These are phyloP conservation scores for Cryptomeria japonica DNA, from an alignment of 75 land plant genomes.

Conservation along the genomic window DNA sequence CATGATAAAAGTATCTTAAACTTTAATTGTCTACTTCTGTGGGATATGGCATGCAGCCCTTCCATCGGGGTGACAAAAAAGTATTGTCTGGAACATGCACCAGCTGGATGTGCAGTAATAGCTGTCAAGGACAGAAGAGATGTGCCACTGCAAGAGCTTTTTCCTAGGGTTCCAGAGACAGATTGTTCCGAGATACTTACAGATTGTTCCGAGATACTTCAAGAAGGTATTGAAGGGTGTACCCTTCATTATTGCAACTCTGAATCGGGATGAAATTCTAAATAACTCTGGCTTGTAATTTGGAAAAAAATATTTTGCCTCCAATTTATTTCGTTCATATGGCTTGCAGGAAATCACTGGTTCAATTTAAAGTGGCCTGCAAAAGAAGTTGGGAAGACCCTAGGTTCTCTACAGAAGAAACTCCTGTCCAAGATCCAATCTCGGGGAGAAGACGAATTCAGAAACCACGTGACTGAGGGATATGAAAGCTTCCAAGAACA, in stretches of 20 bases:
- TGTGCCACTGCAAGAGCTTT: neutral
- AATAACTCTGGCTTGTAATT: neutral
- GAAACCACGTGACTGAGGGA: neutral
- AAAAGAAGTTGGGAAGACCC: neutral
- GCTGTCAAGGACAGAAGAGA: constrained; percentile 1
- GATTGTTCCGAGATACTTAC: neutral
- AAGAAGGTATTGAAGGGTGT: constrained; percentile 6
- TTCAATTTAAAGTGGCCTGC: constrained; percentile 3
- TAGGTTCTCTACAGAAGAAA: constrained; percentile 5
- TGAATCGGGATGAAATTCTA: neutral
- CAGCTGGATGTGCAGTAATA: constrained; percentile 36
- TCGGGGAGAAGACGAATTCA: neutral
- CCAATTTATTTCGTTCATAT: neutral
- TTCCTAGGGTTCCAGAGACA: neutral
- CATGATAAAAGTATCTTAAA: neutral
- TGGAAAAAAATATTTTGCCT: neutral
- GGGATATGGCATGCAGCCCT: constrained; percentile 13
- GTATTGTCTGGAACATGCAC: constrained; percentile 40
- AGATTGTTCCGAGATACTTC: neutral
- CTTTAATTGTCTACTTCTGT: neutral
- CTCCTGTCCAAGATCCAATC: constrained; percentile 1
- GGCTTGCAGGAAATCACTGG: neutral
- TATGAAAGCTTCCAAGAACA: neutral
- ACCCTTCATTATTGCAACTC: neutral
- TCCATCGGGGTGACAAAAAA: constrained; percentile 19